A percentile compares a stretch with the other conserved stretches of the same genome.
phyloP scores from a whole-genome alignment of 305 asterid genomes.

The Fraxinus platypoda region DNA sequence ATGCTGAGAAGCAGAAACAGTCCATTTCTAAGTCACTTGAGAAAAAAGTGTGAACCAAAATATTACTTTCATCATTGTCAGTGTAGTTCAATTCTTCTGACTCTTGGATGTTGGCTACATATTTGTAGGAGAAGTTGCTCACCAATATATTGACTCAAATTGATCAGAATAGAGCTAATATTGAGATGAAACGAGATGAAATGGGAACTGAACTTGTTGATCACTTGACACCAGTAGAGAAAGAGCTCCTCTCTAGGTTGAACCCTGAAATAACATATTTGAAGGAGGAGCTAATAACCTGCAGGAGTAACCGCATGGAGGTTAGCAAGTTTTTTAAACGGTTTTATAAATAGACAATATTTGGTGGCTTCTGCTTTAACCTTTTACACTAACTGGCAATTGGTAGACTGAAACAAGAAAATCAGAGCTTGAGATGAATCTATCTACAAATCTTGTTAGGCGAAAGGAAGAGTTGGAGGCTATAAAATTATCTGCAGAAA shows the following conservation, averaged over 20 bases:
- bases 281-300: constrained; percentile 70
- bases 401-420: constrained; percentile 86
- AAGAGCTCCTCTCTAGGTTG: constrained; percentile 76
- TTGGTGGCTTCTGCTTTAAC: constrained; percentile 21
- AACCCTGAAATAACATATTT: constrained; percentile 85
- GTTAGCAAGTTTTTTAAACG: constrained; percentile 37
- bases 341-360: constrained; percentile 2
- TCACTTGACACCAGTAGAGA: constrained; percentile 91
- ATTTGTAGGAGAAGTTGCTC: constrained; percentile 78
- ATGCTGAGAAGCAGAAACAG: constrained; percentile 74
- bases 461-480: constrained; percentile 96
- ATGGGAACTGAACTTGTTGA: constrained; percentile 99
- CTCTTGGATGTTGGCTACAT: constrained; percentile 14
- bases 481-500: constrained; percentile 63
- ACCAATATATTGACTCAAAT: constrained; percentile 75
- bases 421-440: constrained; percentile 97
- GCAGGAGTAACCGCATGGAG: constrained; percentile 86
- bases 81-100: constrained; percentile 20
- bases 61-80: constrained; percentile 12
- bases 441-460: constrained; percentile 90
- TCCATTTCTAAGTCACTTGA: constrained; percentile 78
- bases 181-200: constrained; percentile 79
- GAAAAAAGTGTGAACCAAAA: constrained; percentile 61
- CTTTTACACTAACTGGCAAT: constrained; percentile 16
- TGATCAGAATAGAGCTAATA: constrained; percentile 81